Evolutionary conservation across 768 basidiomycete genomes (phyloP), one percentile per base, ranked within the genome.

Genomic region (Suillus bovinus): DNA sequence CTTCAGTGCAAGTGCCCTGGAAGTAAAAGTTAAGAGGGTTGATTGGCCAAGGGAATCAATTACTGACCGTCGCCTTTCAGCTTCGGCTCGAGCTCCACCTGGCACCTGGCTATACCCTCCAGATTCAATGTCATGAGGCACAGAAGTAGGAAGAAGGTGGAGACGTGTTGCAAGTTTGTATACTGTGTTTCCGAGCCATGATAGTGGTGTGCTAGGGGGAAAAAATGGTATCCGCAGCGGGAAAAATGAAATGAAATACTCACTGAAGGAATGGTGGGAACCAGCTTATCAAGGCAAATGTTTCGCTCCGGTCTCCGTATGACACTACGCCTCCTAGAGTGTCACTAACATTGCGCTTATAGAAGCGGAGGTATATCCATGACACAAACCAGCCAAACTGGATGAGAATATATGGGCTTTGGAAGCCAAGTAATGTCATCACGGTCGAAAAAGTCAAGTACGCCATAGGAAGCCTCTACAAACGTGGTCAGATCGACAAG

Each of bases 311-410:
- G 73, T 99, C 97, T 22, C 97, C 97, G 69, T 96, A 90, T 5
- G 86, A 84, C n/a, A 80, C 83, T 5, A 78, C 78, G 5, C 90
- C 89, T 53, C 82, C 84, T 38, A 86, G 72, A 0, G 83, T 73
- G 61, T 94, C 91, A 38, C 80, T 81, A 5, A 83, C 78, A 69
- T 90, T 91, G 74, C 90, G 88, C 79, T 99, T 99, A 82, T 98
- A 94, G 81, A 99, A 99, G 41, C 97, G 88, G 38, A 99, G 84
- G 77, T 97, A 99, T 59, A 93, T 82, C 91, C 94, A 99, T 36
- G 91, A 85, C 9, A 95, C 91, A 61, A 97, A 90, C 94, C 96
- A 99, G n/a, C 96, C 97, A 73, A 98, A 99, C 72, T 99, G 97
- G 66, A 99, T 95, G 70, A 95, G 78, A 57, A 96, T 93, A 80